Conservation (phyloP, 768 basidiomycete genomes). For the Tylopilus vinaceipallidus region DNA sequence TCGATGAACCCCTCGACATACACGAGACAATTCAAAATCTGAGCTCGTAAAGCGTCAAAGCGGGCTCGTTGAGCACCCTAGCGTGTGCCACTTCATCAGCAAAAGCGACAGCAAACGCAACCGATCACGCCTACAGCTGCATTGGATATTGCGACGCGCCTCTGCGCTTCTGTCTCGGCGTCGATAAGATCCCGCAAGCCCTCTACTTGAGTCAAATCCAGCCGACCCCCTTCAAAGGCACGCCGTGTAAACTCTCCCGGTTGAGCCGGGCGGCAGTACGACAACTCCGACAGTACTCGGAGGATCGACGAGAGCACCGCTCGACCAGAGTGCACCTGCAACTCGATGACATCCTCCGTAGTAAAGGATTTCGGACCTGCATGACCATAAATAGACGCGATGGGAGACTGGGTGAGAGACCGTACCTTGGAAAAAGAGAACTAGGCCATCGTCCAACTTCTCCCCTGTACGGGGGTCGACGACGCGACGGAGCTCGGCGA, state of each 20-base stretch:
- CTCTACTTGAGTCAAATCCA: constrained; percentile 89
- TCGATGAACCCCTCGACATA: constrained; percentile 88
- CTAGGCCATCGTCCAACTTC: constrained; percentile 74
- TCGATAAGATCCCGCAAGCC: constrained; percentile 85
- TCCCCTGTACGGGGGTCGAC: constrained; percentile 60
- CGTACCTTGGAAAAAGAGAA: constrained; percentile 78
- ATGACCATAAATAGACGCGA: neutral
- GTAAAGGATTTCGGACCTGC: constrained; percentile 81
- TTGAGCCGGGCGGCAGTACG: constrained; percentile 73
- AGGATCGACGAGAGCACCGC: constrained; percentile 76
- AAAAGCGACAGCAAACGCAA: neutral
- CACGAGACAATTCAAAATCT: constrained; percentile 72
- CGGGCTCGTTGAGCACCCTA: constrained; percentile 63
- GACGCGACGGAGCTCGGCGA: constrained; percentile 67
- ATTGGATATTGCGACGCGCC: constrained; percentile 66
- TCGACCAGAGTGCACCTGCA: constrained; percentile 85
- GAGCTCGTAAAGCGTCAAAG: constrained; percentile 61
- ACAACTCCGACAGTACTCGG: constrained; percentile 55
- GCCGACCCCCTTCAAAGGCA: constrained; percentile 74
- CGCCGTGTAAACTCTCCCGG: constrained; percentile 88
- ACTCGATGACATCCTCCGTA: constrained; percentile 75
- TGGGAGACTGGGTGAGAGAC: neutral
- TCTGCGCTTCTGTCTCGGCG: constrained; percentile 82
- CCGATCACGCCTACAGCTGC: constrained; percentile 53
- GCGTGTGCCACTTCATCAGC: neutral